Conservation (phyloP, 1,284 basidiomycete genomes). For the Boletus semigastroideus region DNA sequence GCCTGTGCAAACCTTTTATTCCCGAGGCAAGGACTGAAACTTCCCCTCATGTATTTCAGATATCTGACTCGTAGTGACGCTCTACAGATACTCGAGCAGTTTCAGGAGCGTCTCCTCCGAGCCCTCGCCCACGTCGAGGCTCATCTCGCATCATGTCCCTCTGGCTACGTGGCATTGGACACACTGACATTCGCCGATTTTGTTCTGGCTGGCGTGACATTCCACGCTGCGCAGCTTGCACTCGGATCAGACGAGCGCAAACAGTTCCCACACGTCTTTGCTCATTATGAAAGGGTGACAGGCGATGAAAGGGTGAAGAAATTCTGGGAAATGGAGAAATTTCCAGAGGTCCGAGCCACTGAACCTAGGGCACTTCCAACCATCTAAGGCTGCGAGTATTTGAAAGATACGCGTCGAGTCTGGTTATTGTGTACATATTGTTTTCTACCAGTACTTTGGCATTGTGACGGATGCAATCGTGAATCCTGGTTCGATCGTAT, state of each 20-base stretch:
- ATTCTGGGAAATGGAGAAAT: constrained; percentile 18
- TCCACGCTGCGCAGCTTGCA: constrained; percentile 25
- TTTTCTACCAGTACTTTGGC: not conserved
- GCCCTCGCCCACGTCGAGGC: constrained; percentile 44
- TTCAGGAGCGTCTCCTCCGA: constrained; percentile 19
- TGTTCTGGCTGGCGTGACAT: constrained; percentile 43
- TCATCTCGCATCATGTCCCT: constrained; percentile 46
- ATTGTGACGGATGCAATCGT: too few species aligned
- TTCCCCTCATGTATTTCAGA: too few species aligned
- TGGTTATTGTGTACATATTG: not conserved
- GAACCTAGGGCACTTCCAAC: constrained; percentile 3
- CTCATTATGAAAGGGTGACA: constrained; percentile 50
- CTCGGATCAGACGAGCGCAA: constrained; percentile 41
- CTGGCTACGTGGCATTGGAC: constrained; percentile 50
- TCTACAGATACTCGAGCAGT: constrained; percentile 7
- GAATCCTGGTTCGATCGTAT: too few species aligned
- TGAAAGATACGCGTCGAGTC: not conserved
- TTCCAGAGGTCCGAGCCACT: constrained; percentile 11
- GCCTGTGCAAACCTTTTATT: constrained; percentile 7
- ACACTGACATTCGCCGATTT: constrained; percentile 63
- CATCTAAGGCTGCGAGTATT: not conserved
- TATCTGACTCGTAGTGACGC: not conserved
- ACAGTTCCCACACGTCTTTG: constrained; percentile 48
- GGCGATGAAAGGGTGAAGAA: constrained; percentile 45
- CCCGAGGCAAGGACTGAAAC: constrained; percentile 12